Percentiles rank a stretch among this genome's conserved stretches.
phyloP scores from a whole-genome alignment of 2,329 filamentous ascomycete genomes.

The Talaromyces funiculosus region DNA sequence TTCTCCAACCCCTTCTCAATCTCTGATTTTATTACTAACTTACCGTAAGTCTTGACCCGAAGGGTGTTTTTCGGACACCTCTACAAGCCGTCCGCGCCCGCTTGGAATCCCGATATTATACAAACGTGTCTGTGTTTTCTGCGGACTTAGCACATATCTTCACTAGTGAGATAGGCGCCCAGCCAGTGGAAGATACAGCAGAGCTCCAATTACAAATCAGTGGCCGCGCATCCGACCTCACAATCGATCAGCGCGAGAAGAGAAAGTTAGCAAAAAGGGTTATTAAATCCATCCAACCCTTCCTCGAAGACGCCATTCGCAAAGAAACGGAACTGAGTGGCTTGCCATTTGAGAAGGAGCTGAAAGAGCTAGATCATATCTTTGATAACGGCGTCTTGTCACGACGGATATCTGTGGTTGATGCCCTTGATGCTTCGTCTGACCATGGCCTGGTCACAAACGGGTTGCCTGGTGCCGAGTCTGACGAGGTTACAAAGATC shows the following conservation, averaged over 20 bases:
- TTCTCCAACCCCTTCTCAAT: conserved; percentile 20
- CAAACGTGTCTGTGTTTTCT: conserved; percentile 57
- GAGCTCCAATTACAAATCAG: conserved; percentile 49
- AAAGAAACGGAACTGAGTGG: conserved; percentile 77
- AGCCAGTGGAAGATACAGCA: conserved; percentile 41
- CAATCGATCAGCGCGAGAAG: conserved; percentile 68
- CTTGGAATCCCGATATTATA: conserved; percentile 53
- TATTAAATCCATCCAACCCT: conserved; percentile 72
- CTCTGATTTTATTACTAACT: conserved; percentile 18
- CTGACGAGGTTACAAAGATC: conserved; percentile 14
- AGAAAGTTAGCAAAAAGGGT: conserved; percentile 85
- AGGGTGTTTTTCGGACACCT: conserved; percentile 50
- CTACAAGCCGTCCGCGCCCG: conserved; percentile 49
- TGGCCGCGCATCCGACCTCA: conserved; percentile 40
- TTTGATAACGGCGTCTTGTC: conserved; percentile 61
- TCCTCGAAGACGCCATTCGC: conserved; percentile 67
- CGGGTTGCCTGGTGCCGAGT: conserved; percentile 18
- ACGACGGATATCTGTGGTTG: conserved; percentile 45
- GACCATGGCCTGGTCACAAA: conserved; percentile 43
- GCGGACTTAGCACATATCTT: conserved; percentile 54
- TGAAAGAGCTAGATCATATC: conserved; percentile 68
- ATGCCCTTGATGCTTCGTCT: conserved; percentile 37
- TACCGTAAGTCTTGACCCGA: conserved; percentile 42
- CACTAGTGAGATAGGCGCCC: conserved; percentile 49
- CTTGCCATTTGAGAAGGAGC: conserved; percentile 62